phyloP scores from a whole-genome alignment of 169 alveolate genomes.

The Cryptosporidium andersoni region DNA sequence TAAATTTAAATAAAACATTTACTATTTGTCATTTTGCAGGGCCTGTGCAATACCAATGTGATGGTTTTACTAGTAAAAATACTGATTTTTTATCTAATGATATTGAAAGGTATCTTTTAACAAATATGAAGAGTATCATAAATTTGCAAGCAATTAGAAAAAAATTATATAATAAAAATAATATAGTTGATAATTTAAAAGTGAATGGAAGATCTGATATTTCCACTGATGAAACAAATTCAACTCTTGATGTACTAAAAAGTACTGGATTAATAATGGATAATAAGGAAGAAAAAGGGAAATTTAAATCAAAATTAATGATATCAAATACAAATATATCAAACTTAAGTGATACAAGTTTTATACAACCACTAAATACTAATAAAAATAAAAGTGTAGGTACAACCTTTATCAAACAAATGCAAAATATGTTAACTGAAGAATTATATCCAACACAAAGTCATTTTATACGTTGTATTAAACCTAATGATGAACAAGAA shows the following conservation, averaged over 20 bases:
- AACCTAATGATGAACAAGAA: conserved; percentile 74
- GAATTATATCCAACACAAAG: conserved; percentile 75
- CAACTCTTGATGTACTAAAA: background rate
- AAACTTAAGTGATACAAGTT: background rate
- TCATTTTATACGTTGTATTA: conserved; percentile 76
- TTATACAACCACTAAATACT: conserved; percentile 54
- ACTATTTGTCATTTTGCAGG: conserved; percentile 78
- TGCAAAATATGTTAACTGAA: conserved; percentile 72
- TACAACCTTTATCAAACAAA: conserved; percentile 72
- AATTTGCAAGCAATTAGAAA: conserved; percentile 2
- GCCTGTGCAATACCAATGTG: conserved; percentile 74
- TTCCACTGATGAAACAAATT: background rate
- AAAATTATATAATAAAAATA: conserved; percentile 4
- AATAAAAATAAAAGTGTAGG: conserved; percentile 60
- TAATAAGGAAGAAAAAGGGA: background rate
- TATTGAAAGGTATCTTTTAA: conserved; percentile 63
- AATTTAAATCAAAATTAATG: background rate
- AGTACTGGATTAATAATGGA: conserved; percentile 1
- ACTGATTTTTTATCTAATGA: conserved; percentile 74
- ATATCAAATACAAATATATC: background rate
- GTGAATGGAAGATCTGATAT: background rate
- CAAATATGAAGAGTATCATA: conserved; percentile 27
- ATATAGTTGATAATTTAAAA: background rate
- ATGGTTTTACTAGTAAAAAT: conserved; percentile 75
- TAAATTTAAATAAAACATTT: conserved; percentile 72